Evolutionary conservation across 106 monocot species (phyloP).

Genomic region (Platanthera guangdongensis): DNA sequence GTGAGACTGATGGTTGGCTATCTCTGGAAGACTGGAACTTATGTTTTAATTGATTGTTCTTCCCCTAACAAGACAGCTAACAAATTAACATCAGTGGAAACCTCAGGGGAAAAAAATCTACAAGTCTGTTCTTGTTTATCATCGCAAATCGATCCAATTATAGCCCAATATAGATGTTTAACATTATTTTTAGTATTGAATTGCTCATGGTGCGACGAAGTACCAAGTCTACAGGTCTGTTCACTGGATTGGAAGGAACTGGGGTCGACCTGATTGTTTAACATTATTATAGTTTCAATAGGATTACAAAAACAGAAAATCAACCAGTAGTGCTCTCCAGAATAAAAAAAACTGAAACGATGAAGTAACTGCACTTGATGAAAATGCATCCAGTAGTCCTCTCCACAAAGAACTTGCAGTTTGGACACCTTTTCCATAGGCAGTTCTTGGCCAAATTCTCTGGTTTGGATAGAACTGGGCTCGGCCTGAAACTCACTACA

Average conservation of each 20-base stretch:
- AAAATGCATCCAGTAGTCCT: constrained; percentile 41
- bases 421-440: constrained; percentile 53
- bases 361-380: constrained; percentile 45
- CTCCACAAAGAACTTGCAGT: background rate
- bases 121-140: constrained; percentile 38
- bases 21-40: constrained; percentile 48
- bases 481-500: constrained; percentile 23
- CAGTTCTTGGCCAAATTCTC: constrained; percentile 30
- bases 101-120: constrained; percentile 88
- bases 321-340: too few species aligned
- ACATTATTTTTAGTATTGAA: background rate
- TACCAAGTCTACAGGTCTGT: too few species aligned
- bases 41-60: constrained; percentile 95
- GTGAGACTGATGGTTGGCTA: constrained; percentile 89
- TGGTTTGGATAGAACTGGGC: constrained; percentile 11
- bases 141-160: background rate
- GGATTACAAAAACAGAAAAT: too few species aligned
- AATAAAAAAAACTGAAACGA: background rate
- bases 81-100: constrained; percentile 84
- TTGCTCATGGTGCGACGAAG: constrained; percentile 53
- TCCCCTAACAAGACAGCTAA: constrained; percentile 83
- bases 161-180: background rate
- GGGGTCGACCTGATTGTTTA: too few species aligned
- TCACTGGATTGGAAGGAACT: too few species aligned
- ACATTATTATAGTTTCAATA: too few species aligned